phyloP scores from a whole-genome alignment of 2,329 filamentous ascomycete genomes.

The Dothideomycetes sp. region DNA sequence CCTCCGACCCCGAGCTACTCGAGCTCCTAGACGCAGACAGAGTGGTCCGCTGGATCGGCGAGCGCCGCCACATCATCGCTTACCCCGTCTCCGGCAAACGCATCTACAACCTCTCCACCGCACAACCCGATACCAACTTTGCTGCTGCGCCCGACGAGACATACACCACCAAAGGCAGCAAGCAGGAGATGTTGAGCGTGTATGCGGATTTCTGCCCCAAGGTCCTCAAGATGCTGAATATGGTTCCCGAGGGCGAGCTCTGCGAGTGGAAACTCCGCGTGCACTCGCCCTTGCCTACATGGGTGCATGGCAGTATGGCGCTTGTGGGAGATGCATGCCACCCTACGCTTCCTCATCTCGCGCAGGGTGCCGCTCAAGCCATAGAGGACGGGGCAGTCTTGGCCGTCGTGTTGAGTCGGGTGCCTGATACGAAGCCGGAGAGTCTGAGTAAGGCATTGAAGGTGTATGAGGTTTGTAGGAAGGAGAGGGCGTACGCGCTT shows the following conservation, averaged over 20 bases:
- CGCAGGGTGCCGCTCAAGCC: conserved; percentile 54
- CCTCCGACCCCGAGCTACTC: conserved; percentile 54
- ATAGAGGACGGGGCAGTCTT: conserved; percentile 53
- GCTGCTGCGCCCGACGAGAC: conserved; percentile 46
- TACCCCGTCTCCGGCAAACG: conserved; percentile 60
- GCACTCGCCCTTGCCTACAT: conserved; percentile 51
- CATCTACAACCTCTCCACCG: conserved; percentile 56
- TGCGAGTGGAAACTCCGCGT: conserved; percentile 56
- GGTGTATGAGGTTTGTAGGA: conserved; percentile 46
- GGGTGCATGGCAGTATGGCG: conserved; percentile 43
- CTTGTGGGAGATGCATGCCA: conserved; percentile 52
- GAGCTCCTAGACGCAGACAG: conserved; percentile 55
- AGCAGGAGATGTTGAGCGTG: conserved; percentile 48
- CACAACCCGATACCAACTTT: conserved; percentile 50
- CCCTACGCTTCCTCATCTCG: conserved; percentile 52
- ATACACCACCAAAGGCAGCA: conserved; percentile 53
- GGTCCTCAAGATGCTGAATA: conserved; percentile 48
- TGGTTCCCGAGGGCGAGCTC: conserved; percentile 53
- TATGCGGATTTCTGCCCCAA: conserved; percentile 51
- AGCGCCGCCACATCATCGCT: conserved; percentile 64
- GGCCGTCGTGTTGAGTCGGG: conserved; percentile 37
- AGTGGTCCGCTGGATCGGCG: conserved; percentile 66
- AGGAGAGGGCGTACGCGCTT: conserved; percentile 44
- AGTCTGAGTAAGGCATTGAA: conserved; percentile 42
- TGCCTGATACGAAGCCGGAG: conserved; percentile 34